Evolutionary conservation across 2,329 filamentous ascomycete genomes (phyloP).

Genomic region (Chaetomiaceae sp.): DNA sequence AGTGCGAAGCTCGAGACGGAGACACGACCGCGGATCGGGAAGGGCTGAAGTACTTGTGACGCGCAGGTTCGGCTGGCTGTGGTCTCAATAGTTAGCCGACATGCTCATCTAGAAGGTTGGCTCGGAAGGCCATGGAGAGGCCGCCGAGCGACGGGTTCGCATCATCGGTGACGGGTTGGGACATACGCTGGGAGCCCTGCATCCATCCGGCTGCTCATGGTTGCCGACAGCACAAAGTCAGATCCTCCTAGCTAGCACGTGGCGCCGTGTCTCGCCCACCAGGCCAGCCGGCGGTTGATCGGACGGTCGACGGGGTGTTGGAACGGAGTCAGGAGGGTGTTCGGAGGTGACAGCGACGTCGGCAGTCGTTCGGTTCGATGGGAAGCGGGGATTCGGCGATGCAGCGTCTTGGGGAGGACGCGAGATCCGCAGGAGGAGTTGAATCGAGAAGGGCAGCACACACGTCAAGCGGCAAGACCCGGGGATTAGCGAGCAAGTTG

Average conservation of each 20-base stretch:
- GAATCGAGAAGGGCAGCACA: background rate
- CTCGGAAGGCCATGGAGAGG: constrained; percentile 9
- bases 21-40: constrained; percentile 17
- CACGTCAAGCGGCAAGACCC: constrained; percentile 12
- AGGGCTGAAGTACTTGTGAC: constrained; percentile 70
- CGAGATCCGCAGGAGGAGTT: constrained; percentile 1
- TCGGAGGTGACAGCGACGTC: constrained; percentile 1
- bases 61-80: constrained; percentile 78
- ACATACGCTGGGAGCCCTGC: constrained; percentile 61
- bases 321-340: background rate
- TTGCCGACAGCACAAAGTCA: constrained; percentile 28
- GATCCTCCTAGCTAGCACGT: constrained; percentile 17
- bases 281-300: constrained; percentile 16
- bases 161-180: constrained; percentile 4
- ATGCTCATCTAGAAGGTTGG: constrained; percentile 8
- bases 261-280: constrained; percentile 18
- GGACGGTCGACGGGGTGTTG: constrained; percentile 27
- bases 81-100: constrained; percentile 20
- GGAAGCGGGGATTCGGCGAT: background rate
- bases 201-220: constrained; percentile 51
- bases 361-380: background rate
- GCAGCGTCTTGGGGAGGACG: background rate
- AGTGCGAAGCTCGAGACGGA: constrained; percentile 10
- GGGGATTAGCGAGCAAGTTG: constrained; percentile 6
- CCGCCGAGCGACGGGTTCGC: constrained; percentile 30